Conservation (phyloP, 495 filamentous ascomycete species). For the Aspergillus ellipticus region DNA sequence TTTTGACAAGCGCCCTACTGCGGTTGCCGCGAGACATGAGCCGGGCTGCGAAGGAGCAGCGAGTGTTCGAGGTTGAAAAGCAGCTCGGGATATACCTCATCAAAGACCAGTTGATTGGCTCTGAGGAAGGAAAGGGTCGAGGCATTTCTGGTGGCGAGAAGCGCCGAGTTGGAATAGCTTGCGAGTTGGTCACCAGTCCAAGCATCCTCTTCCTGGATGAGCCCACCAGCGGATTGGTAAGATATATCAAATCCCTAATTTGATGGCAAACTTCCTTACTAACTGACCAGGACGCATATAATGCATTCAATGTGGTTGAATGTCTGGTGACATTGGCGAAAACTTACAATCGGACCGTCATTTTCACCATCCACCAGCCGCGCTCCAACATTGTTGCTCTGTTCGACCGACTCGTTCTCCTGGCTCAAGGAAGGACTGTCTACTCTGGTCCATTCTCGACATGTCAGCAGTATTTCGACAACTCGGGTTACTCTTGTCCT, state of each 20-base stretch:
- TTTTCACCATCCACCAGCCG: conserved; percentile 99
- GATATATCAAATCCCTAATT: conserved; percentile 12
- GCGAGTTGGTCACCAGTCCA: conserved; percentile 94
- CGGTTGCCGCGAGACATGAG: conserved; percentile 90
- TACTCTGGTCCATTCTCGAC: conserved; percentile 87
- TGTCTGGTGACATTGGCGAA: conserved; percentile 93
- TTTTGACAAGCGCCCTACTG: conserved; percentile 87
- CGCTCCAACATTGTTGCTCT: conserved; percentile 99
- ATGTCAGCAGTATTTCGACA: conserved; percentile 90
- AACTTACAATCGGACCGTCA: conserved; percentile 91
- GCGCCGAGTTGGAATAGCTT: conserved; percentile 92
- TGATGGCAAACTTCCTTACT: conserved; percentile 3
- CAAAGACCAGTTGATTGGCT: conserved; percentile 92
- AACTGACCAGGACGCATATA: conserved; percentile 67
- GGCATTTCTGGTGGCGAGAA: conserved; percentile 98
- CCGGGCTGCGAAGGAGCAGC: conserved; percentile 75
- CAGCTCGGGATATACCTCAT: conserved; percentile 93
- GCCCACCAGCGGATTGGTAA: conserved; percentile 80
- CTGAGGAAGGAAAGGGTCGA: conserved; percentile 89
- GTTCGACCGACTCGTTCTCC: conserved; percentile 87
- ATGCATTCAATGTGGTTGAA: conserved; percentile 96
- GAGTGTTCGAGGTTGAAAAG: conserved; percentile 87
- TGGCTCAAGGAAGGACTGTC: conserved; percentile 85
- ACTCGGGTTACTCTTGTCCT: conserved; percentile 85
- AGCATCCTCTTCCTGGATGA: conserved; percentile 97